Conservation (phyloP, 257 asterid species). For the Solanum pennellii region DNA sequence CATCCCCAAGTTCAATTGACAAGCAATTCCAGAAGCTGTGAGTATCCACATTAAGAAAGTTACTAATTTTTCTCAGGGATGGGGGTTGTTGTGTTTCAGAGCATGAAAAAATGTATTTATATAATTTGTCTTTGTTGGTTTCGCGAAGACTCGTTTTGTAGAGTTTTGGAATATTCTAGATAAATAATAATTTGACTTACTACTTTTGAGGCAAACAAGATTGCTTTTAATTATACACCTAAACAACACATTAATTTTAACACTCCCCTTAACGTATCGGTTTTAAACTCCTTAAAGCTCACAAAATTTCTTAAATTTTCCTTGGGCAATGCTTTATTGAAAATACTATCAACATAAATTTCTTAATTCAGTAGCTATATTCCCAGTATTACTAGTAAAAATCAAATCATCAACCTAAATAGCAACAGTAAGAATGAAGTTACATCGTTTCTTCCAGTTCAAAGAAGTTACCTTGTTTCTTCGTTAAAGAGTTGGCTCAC, state of each 20-base stretch:
- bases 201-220: neutral
- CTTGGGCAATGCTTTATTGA: neutral
- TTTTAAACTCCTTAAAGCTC: neutral
- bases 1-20: constrained; percentile 41
- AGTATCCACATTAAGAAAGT: constrained; percentile 12
- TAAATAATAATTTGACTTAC: neutral
- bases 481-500: neutral
- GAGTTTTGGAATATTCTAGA: neutral
- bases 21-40: constrained; percentile 65
- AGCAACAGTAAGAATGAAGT: neutral
- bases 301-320: neutral
- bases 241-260: neutral
- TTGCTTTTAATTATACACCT: neutral
- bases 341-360: neutral
- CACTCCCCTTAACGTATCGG: neutral
- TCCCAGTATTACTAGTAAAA: neutral
- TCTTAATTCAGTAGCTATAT: neutral
- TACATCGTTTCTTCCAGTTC: neutral
- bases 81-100: neutral
- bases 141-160: neutral
- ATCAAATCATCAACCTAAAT: neutral
- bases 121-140: neutral
- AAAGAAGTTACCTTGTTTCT: neutral
- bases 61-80: neutral
- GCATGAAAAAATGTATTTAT: neutral